Percentiles rank a stretch among this genome's conserved stretches.
These are phyloP conservation scores for Wickerhamomyces alni DNA, from an alignment of 805 yeast species.

Conservation along the genomic window DNA sequence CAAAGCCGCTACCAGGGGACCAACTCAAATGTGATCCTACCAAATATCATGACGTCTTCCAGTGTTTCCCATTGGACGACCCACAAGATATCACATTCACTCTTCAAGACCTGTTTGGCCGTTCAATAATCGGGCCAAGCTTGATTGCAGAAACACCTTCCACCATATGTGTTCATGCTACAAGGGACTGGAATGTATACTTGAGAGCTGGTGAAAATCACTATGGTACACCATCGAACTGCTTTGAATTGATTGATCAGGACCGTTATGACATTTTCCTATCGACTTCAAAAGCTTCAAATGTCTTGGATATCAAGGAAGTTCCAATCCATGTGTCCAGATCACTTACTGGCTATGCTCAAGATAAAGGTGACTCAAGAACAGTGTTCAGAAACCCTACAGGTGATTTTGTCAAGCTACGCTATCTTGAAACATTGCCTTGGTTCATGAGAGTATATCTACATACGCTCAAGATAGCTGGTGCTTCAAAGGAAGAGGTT, in stretches of 20 bases:
- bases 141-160: constrained; percentile 42
- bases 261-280: constrained; percentile 24
- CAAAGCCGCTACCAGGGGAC: constrained; percentile 69
- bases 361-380: constrained; percentile 85
- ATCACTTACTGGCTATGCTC: constrained; percentile 87
- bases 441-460: constrained; percentile 88
- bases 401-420: constrained; percentile 38
- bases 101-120: constrained; percentile 66
- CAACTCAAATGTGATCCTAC: constrained; percentile 67
- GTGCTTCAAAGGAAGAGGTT: constrained; percentile 27
- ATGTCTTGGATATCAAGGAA: constrained; percentile 29
- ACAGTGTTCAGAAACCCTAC: constrained; percentile 70
- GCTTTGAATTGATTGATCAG: constrained; percentile 28
- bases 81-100: constrained; percentile 39
- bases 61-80: constrained; percentile 76
- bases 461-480: constrained; percentile 47
- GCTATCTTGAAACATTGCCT: constrained; percentile 79
- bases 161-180: constrained; percentile 37
- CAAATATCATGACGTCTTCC: constrained; percentile 54
- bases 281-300: constrained; percentile 38
- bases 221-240: constrained; percentile 29
- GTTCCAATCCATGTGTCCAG: constrained; percentile 76
- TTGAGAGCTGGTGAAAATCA: constrained; percentile 23
- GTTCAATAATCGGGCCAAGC: constrained; percentile 56
- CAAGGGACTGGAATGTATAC: constrained; percentile 42